Percentiles rank a stretch among this genome's conserved stretches.
Evolutionary conservation across 2,329 filamentous ascomycete species (phyloP).

Genomic region (Aurifilum marmelostoma): DNA sequence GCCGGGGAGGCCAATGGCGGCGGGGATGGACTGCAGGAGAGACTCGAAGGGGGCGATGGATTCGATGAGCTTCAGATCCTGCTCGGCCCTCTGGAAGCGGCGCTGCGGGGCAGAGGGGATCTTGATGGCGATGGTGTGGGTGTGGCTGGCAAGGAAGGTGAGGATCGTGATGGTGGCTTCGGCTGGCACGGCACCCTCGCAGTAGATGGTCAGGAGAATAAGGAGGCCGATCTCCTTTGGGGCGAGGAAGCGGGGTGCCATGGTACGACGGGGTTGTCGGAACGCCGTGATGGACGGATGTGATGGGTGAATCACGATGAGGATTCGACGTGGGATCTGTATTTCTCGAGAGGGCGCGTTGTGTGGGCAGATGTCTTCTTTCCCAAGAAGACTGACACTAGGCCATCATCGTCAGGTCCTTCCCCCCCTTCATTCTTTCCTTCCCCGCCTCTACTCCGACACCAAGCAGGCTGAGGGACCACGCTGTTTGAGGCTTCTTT

Average conservation of each 20-base stretch:
- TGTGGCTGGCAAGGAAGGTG: slow-evolving; percentile 45
- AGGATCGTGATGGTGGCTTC: slow-evolving; percentile 46
- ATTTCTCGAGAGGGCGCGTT: no score
- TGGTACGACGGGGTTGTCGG: neutral
- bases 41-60: slow-evolving; percentile 63
- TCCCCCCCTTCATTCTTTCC: no score
- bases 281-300: neutral
- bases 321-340: no score
- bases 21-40: slow-evolving; percentile 55
- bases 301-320: neutral
- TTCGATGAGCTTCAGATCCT: slow-evolving; percentile 55
- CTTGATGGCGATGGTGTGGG: slow-evolving; percentile 46
- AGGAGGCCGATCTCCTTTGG: slow-evolving; percentile 85
- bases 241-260: slow-evolving; percentile 60
- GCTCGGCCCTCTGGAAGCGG: slow-evolving; percentile 54
- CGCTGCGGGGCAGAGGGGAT: slow-evolving; percentile 30
- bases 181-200: slow-evolving; percentile 59
- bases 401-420: no score
- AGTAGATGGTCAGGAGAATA: slow-evolving; percentile 80
- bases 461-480: no score
- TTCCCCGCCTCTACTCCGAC: no score
- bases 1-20: slow-evolving; percentile 66
- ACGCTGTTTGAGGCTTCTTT: no score
- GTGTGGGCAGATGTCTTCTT: no score
- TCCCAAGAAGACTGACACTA: no score